Base-by-base conservation (phyloP, 2,329 filamentous ascomycete species). In the Penicillium sp. region DNA sequence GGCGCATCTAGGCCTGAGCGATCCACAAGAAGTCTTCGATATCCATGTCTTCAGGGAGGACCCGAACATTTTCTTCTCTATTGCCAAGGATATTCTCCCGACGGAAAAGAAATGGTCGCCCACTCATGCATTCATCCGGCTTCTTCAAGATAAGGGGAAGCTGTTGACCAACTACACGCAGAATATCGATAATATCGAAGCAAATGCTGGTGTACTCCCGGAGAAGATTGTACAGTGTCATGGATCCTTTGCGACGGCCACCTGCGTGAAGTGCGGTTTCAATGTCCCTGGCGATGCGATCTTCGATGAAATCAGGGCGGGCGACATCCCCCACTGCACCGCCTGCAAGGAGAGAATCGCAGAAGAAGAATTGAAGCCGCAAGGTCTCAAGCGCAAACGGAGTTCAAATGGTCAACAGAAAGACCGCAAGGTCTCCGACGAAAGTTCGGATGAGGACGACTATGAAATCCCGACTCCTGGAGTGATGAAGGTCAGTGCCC, bases 81-180 rank as follows among this genome's bases (percentile, higher is more conserved):
- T 96, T 41, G 91, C 91, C 41, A 88, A 88, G 66, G 88, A 95
- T 65, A 95, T 97, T 56, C 74, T 97, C 28, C 89, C 91, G 10
- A 80, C 82, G 21, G 83, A 84, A 13, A 83, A 87, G 57, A 83
- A 83, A 61, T 95, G 83, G 74, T 89, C 91, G 1, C 90, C 91
- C 0, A 97, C 93, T 0, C 93, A 98, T 74, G 84, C 85, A 46
- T 98, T 98, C 72, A 94, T 98, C 63, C 82, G 83, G 31, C 77
- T 96, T 60, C 79, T 98, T 32, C 87, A 98, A 69, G 79, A 91
- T 59, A 86, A 89, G 68, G 83, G 81, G 57, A 95, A 95, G 69
- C 79, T 98, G 6, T 79, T 96, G 52, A 97, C 90, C 37, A 96
- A 97, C 72, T 98, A 96, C 73, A 95, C 93, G 0, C 93, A 98